Percentiles rank a stretch among this genome's conserved stretches.
Conservation (phyloP, 768 basidiomycete genomes). For the Boletus rubroflammeus region DNA sequence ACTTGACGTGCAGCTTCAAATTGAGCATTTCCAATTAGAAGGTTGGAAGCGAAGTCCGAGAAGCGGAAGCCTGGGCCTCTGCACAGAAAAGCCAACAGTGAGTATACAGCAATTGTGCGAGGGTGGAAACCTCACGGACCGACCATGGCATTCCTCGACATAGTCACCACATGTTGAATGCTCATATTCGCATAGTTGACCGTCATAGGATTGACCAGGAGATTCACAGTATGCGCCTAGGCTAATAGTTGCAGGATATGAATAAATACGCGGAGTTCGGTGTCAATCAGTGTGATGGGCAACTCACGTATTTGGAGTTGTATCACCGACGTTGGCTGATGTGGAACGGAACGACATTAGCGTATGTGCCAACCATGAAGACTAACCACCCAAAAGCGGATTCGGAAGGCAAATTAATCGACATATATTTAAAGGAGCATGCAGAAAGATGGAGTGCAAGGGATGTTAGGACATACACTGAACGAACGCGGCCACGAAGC, state of each 20-base stretch:
- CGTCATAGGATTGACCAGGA: conserved; percentile 65
- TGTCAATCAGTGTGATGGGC: background rate
- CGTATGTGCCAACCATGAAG: background rate
- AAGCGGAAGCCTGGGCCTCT: conserved; percentile 74
- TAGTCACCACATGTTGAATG: conserved; percentile 74
- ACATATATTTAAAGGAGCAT: background rate
- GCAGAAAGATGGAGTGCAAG: background rate
- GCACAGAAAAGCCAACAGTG: background rate
- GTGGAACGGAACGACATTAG: background rate
- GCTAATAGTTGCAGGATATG: conserved; percentile 28
- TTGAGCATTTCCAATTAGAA: conserved; percentile 66
- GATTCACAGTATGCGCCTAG: conserved; percentile 75
- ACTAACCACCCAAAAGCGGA: background rate
- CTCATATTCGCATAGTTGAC: conserved; percentile 63
- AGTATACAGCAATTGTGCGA: background rate
- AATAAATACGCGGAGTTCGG: background rate
- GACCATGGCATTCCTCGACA: conserved; percentile 65
- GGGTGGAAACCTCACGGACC: conserved; percentile 37
- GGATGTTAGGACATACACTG: conserved; percentile 49
- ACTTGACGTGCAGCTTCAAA: conserved; percentile 64
- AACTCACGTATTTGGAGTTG: conserved; percentile 73
- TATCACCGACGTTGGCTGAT: conserved; percentile 77
- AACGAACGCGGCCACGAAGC: conserved; percentile 71
- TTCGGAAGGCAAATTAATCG: background rate
- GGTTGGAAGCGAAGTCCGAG: conserved; percentile 75